Evolutionary conservation across 805 yeast genomes (phyloP).

Genomic region (Ogataea pignaliae): DNA sequence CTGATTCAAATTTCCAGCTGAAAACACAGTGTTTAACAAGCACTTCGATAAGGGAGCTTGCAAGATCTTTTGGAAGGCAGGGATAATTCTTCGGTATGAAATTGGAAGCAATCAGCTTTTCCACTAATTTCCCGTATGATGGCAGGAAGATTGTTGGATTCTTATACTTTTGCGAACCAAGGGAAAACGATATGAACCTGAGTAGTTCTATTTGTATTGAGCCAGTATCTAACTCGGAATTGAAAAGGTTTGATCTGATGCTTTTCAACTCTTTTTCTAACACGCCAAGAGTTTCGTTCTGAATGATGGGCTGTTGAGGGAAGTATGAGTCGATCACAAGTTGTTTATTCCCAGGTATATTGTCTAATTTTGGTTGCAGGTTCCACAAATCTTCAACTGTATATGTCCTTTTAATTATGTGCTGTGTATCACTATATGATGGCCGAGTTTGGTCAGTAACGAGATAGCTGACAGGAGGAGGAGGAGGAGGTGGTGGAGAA

Average conservation of each 20-base stretch:
- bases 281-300: constrained; percentile 6
- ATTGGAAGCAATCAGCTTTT: constrained; percentile 37
- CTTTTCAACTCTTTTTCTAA: constrained; percentile 18
- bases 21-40: constrained; percentile 41
- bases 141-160: constrained; percentile 36
- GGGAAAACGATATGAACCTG: constrained; percentile 31
- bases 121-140: constrained; percentile 36
- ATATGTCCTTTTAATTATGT: constrained; percentile 3
- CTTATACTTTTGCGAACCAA: constrained; percentile 24
- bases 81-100: constrained; percentile 29
- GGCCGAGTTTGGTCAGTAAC: too few species aligned
- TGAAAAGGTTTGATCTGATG: constrained; percentile 17
- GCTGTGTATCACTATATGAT: neutral
- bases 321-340: constrained; percentile 17
- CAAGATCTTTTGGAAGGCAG: constrained; percentile 18
- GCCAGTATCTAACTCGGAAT: constrained; percentile 16
- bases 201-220: constrained; percentile 28
- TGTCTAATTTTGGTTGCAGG: constrained; percentile 15
- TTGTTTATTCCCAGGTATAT: constrained; percentile 15
- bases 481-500: too few species aligned
- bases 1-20: constrained; percentile 36
- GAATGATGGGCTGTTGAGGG: constrained; percentile 10
- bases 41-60: constrained; percentile 35
- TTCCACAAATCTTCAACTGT: constrained; percentile 14
- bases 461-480: too few species aligned